A percentile compares a stretch with the other conserved stretches of the same genome.
Conservation (phyloP, 2,329 filamentous ascomycete genomes). For the Aspergillus thermomutatus region DNA sequence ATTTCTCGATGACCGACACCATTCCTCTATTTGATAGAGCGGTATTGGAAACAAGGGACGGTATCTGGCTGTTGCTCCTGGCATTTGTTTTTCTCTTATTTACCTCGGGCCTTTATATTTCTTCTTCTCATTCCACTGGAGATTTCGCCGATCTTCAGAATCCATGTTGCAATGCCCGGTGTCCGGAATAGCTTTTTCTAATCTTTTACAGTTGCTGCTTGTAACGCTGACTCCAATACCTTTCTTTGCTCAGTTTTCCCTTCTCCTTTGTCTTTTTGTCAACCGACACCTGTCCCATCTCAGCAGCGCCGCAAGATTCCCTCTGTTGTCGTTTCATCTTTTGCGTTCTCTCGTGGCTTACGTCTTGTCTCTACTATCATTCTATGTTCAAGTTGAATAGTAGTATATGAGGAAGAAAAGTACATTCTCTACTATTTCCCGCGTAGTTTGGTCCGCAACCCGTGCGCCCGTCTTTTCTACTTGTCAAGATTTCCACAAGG, state of each 20-base stretch:
- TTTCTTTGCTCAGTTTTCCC: conserved; percentile 15
- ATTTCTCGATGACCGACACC: conserved; percentile 24
- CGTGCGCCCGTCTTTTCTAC: background rate
- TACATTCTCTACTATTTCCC: background rate
- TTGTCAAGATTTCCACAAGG: background rate
- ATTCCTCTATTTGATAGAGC: conserved; percentile 10
- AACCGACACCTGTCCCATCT: conserved; percentile 31
- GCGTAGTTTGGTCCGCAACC: background rate
- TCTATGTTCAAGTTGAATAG: conserved; percentile 29
- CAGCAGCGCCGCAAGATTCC: conserved; percentile 41
- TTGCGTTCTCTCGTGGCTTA: conserved; percentile 25
- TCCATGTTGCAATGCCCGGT: conserved; percentile 21
- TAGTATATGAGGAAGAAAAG: conserved; percentile 32
- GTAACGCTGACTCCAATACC: conserved; percentile 24
- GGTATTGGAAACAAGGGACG: conserved; percentile 12
- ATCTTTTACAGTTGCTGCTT: conserved; percentile 27
- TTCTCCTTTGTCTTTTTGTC: conserved; percentile 20
- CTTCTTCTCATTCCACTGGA: conserved; percentile 18
- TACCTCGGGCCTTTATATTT: conserved; percentile 7
- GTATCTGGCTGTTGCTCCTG: conserved; percentile 15
- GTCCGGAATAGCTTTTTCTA: conserved; percentile 34
- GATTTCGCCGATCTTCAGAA: conserved; percentile 15
- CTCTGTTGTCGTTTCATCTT: conserved; percentile 33
- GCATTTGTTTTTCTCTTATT: conserved; percentile 12
- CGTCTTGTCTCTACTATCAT: conserved; percentile 25